Evolutionary conservation across 2,329 filamentous ascomycete species (phyloP), one percentile per base, ranked within the genome.

Genomic region (Daldinia sp.): DNA sequence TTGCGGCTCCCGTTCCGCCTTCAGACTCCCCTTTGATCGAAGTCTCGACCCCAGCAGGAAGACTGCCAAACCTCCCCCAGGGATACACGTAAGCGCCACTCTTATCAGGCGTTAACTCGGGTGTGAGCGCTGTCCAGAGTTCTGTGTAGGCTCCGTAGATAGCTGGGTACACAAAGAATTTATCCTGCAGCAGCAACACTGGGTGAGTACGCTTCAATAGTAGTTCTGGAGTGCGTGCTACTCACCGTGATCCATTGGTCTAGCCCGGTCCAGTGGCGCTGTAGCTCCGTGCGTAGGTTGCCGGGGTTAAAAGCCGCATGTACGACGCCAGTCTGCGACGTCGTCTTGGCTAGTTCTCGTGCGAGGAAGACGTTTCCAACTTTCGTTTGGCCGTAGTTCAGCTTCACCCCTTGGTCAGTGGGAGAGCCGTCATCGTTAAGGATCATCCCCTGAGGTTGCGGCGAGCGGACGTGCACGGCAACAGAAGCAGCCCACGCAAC

Each of bases 221-320:
- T 13, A 15, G 35, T 15, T 33, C 4, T 3, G 13, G 18, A 30
- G 12, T 10, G 20, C 9, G 15, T n/a, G n/a, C 15, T 5, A 37
- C 67, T 63, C 20, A 69, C 67, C 28, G 30, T 33, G 28, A 68
- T 10, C 67, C 69, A 69, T 33, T 15, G 39, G 18, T 13, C 44
- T 1, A 60, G 6, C 3, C 67, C 69, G 12, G 33, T 54, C 67
- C 63, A 72, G 41, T 65, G 57, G 28, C 69, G 63, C 51, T 70
- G 67, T 33, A 72, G 56, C 18, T 70, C 69, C 10, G 74, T 70
- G 53, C 50, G 59, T 37, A 75, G 57, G 26, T 75, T 74, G 9
- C 74, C 73, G 15, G 74, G 74, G 46, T 75, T 75, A 37, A 74
- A 73, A 13, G 65, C 65, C 0, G 56, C 70, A 50, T 72, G 68